phyloP scores from a whole-genome alignment of 805 yeast species.

The Ogataea degrootiae region DNA sequence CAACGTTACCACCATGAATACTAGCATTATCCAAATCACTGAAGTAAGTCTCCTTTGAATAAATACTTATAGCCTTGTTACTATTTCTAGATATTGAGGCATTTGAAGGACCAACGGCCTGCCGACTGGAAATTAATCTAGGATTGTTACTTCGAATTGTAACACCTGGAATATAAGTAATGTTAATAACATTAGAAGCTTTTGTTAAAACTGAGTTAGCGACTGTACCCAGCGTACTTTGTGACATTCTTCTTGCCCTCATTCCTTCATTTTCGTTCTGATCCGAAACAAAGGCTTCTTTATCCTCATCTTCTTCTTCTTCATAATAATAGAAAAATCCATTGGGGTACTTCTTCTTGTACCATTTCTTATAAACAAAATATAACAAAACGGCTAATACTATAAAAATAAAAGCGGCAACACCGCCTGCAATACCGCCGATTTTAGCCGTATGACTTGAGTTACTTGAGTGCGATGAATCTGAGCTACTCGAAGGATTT shows the following conservation, averaged over 20 bases:
- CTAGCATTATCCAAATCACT: slow-evolving; percentile 31
- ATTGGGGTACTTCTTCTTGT: slow-evolving; percentile 30
- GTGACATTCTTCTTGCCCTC: slow-evolving; percentile 23
- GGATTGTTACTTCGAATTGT: slow-evolving; percentile 48
- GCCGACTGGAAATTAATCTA: slow-evolving; percentile 8
- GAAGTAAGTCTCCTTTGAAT: slow-evolving; percentile 30
- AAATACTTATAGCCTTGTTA: slow-evolving; percentile 22
- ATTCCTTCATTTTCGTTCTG: slow-evolving; percentile 14
- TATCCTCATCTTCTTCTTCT: slow-evolving; percentile 23
- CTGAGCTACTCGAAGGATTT: slow-evolving; percentile 4
- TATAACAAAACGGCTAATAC: slow-evolving; percentile 33
- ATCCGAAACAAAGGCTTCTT: slow-evolving; percentile 16
- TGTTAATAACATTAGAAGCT: slow-evolving; percentile 84
- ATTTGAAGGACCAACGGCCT: slow-evolving; percentile 9
- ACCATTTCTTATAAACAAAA: slow-evolving; percentile 40
- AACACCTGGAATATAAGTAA: slow-evolving; percentile 93
- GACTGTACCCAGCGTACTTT: slow-evolving; percentile 27
- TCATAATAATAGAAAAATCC: slow-evolving; percentile 28
- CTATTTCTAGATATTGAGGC: slow-evolving; percentile 13
- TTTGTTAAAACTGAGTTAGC: slow-evolving; percentile 69
- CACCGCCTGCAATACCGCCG: slow-evolving; percentile 72
- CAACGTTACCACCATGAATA: slow-evolving; percentile 29
- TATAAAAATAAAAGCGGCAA: slow-evolving; percentile 52
- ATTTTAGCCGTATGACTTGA: slow-evolving; percentile 25
- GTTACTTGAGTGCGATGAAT: slow-evolving; percentile 1